These are phyloP conservation scores for Jimgerdemannia lactiflua DNA, from an alignment of 192 early-diverging fungal species.

Conservation along the genomic window DNA sequence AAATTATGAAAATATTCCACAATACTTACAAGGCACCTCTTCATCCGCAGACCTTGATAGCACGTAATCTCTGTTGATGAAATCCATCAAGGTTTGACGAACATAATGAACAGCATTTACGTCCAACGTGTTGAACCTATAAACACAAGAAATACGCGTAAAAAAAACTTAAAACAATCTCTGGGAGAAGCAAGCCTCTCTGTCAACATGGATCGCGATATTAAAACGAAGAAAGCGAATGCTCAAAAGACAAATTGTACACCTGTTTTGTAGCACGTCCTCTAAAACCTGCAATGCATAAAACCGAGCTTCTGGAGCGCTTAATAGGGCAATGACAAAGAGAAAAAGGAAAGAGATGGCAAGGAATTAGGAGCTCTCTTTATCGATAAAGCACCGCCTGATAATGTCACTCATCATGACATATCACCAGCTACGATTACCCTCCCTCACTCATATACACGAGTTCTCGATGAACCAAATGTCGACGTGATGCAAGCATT, in stretches of 20 bases:
- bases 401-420: too few species aligned
- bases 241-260: background rate
- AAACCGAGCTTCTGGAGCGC: conserved; percentile 74
- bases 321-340: conserved; percentile 27
- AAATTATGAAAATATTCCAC: background rate
- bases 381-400: too few species aligned
- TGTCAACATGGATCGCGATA: background rate
- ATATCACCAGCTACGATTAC: background rate
- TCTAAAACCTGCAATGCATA: conserved; percentile 86
- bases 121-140: conserved; percentile 48
- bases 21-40: conserved; percentile 48
- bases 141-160: background rate
- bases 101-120: conserved; percentile 47
- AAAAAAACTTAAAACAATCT: background rate
- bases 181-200: background rate
- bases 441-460: background rate
- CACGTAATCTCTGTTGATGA: conserved; percentile 56
- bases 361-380: background rate
- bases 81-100: conserved; percentile 55
- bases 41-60: conserved; percentile 25
- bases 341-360: background rate
- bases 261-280: conserved; percentile 61
- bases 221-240: too few species aligned
- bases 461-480: conserved; percentile 25
- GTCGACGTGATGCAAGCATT: conserved; percentile 12